Conservation (phyloP, 2,329 filamentous ascomycete genomes). For the Xylariomycetidae sp. region DNA sequence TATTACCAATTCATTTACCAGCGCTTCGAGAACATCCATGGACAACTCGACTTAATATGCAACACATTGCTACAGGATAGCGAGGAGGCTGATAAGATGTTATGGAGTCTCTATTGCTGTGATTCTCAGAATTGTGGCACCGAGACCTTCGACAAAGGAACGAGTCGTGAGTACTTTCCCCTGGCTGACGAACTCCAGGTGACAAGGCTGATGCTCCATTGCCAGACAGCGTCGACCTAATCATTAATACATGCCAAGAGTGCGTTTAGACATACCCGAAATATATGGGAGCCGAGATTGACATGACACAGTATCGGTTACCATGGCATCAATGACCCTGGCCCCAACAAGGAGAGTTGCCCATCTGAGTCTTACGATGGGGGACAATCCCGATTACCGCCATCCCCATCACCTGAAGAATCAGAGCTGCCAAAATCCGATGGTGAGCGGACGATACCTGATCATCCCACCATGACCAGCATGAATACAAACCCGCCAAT, state of each 20-base stretch:
- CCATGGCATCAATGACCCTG: constrained; percentile 22
- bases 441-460: not conserved
- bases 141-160: constrained; percentile 23
- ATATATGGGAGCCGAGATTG: constrained; percentile 5
- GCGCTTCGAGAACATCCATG: no score
- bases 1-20: no score
- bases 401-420: no score
- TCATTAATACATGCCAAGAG: constrained; percentile 49
- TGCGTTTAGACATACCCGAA: constrained; percentile 24
- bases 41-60: no score
- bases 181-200: no score
- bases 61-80: constrained; percentile 18
- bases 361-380: no score
- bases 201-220: no score
- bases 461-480: not conserved
- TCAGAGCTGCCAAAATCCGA: no score
- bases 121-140: constrained; percentile 48
- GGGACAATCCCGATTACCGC: no score
- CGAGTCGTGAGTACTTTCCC: constrained; percentile 42
- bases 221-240: constrained; percentile 45
- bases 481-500: not conserved
- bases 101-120: constrained; percentile 48
- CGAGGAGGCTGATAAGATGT: constrained; percentile 20
- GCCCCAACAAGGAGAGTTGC: no score
- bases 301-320: constrained; percentile 18